Base-by-base conservation (phyloP, 164 flowering plant genomes). In the Echeveria elegans region DNA sequence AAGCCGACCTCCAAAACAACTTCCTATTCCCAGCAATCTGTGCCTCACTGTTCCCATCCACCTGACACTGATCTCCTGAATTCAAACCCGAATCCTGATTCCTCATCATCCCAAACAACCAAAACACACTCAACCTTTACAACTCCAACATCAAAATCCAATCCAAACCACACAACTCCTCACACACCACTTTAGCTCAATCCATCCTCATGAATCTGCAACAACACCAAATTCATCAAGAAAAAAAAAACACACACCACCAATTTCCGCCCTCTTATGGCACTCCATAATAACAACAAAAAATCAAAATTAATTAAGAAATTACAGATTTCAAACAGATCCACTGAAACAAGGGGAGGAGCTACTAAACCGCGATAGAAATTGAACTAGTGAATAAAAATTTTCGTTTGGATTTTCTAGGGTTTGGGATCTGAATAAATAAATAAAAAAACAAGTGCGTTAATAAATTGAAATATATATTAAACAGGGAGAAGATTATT, bases 1-100 rank as follows among this genome's bases (percentile, higher is more conserved):
- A 91, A 0, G 90, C 86, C 0, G 97, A 88, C 62, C 92, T 78
- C 91, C 91, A 89, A 67, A 73, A 89, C 66, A 76, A 70, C 69
- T 74, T 88, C 66, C 87, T 74, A 41, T 70, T 65, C 19, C 80
- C 77, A 56, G 26, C 61, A 0, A 69, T 52, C 66, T 78, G 84
- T n/a, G n/a, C n/a, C n/a, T n/a, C n/a, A n/a, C n/a, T n/a, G n/a
- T n/a, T n/a, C n/a, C 80, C 77, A 56, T 56, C 61, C 6, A 69
- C 58, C 66, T 78, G 84, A 66, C 73, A 74, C n/a, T 75, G 72
- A 62, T 77, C 83, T 69, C 64, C 30, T 8, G 82, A 71, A 73
- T 68, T 56, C 6, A 73, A 61, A 12, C 76, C 31, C 26, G 21
- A 50, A 21, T 26, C 61, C 32, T 56, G 32, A 14, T 28, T 56